Percentiles rank a stretch among this genome's conserved stretches.
phyloP scores from a whole-genome alignment of 2,329 filamentous ascomycete genomes.

The Xylariaceae sp. region DNA sequence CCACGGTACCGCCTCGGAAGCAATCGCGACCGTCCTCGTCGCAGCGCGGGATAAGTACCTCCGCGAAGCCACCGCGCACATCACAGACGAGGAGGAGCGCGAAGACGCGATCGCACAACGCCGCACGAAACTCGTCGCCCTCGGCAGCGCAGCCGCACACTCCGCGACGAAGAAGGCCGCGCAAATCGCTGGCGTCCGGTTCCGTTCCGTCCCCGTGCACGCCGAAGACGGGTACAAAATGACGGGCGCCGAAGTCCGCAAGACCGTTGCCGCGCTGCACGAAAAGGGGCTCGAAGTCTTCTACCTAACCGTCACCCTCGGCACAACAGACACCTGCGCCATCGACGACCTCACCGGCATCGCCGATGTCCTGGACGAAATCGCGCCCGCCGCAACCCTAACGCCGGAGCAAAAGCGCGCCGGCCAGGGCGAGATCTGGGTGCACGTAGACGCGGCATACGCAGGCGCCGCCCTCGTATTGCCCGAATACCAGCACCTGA shows the following conservation, averaged over 20 bases:
- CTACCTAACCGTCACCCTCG: slow-evolving; percentile 77
- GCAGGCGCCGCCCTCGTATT: slow-evolving; percentile 80
- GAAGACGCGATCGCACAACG: slow-evolving; percentile 66
- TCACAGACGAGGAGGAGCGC: slow-evolving; percentile 49
- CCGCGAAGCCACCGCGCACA: slow-evolving; percentile 49
- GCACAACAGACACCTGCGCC: slow-evolving; percentile 83
- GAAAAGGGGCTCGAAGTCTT: slow-evolving; percentile 73
- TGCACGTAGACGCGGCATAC: slow-evolving; percentile 91
- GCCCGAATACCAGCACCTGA: slow-evolving; percentile 69
- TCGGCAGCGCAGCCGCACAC: slow-evolving; percentile 76
- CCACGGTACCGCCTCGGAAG: slow-evolving; percentile 84
- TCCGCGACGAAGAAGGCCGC: slow-evolving; percentile 84
- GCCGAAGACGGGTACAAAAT: slow-evolving; percentile 63
- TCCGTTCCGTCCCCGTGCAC: slow-evolving; percentile 60
- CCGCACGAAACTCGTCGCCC: slow-evolving; percentile 67
- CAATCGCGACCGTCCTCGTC: slow-evolving; percentile 78
- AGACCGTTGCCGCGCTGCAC: slow-evolving; percentile 59
- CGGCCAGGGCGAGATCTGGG: slow-evolving; percentile 61
- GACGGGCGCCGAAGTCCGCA: slow-evolving; percentile 57
- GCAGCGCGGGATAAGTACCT: slow-evolving; percentile 80
- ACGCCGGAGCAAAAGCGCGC: slow-evolving; percentile 13
- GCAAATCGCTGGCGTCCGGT: slow-evolving; percentile 79
- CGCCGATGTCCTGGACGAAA: slow-evolving; percentile 41
- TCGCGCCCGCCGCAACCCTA: slow-evolving; percentile 21
- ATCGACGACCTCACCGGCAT: slow-evolving; percentile 76